Evolutionary conservation across 2,329 filamentous ascomycete genomes (phyloP).

Genomic region (Neocatenulostroma microsporum): DNA sequence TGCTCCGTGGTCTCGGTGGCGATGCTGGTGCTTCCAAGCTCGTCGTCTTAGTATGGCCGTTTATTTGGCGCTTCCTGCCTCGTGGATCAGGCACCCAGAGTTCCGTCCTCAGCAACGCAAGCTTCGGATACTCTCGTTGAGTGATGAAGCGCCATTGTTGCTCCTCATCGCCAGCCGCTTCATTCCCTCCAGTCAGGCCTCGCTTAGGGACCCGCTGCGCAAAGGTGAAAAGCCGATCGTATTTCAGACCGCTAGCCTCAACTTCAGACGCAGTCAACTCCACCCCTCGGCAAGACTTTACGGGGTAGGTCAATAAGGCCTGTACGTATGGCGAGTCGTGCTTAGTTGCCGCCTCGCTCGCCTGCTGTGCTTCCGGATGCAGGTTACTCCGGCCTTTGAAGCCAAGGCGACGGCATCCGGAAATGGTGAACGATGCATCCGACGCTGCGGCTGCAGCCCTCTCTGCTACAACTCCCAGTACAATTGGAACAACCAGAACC

Average conservation of each 20-base stretch:
- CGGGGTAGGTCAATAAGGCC: constrained; percentile 70
- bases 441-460: constrained; percentile 1
- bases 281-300: constrained; percentile 74
- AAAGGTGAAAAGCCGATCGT: constrained; percentile 77
- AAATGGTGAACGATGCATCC: constrained; percentile 8
- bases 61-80: background rate
- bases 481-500: constrained; percentile 14
- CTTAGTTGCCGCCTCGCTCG: constrained; percentile 1
- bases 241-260: constrained; percentile 60
- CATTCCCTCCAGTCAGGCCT: constrained; percentile 35
- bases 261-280: constrained; percentile 61
- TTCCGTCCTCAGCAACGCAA: constrained; percentile 61
- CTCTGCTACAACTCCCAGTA: constrained; percentile 8
- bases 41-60: background rate
- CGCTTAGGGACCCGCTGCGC: constrained; percentile 50
- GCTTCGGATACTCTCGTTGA: constrained; percentile 57
- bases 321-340: constrained; percentile 46
- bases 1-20: constrained; percentile 1
- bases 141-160: constrained; percentile 65
- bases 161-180: constrained; percentile 15
- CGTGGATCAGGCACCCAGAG: constrained; percentile 59
- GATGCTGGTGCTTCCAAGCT: background rate
- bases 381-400: constrained; percentile 19
- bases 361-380: constrained; percentile 14
- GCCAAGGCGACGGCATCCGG: constrained; percentile 21